Evolutionary conservation across 177 flowering plant species (phyloP).

Genomic region (Vitis hybrid): DNA sequence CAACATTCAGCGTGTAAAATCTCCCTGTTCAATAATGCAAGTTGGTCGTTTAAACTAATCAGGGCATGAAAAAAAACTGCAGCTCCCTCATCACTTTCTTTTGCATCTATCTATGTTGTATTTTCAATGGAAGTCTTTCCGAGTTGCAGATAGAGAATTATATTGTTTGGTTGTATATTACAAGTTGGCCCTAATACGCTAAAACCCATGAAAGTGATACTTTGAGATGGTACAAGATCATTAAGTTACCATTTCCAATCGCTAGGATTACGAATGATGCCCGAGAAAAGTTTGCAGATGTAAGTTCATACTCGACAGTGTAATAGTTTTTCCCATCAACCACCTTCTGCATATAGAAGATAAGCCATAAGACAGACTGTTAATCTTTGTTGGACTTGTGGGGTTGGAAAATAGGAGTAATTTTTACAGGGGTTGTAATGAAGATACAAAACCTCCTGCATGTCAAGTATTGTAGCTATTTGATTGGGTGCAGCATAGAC

Average conservation of each 20-base stretch:
- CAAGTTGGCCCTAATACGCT: neutral
- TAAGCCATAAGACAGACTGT: neutral
- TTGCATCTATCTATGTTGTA: no score
- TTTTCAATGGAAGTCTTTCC: no score
- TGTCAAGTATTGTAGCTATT: constrained; percentile 43
- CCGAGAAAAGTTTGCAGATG: constrained; percentile 59
- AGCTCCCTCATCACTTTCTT: neutral
- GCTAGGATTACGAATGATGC: constrained; percentile 73
- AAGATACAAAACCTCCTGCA: constrained; percentile 62
- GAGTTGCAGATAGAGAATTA: neutral
- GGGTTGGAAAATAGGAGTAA: neutral
- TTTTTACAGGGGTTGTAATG: neutral
- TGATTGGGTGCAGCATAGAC: constrained; percentile 76
- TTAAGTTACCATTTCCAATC: constrained; percentile 66
- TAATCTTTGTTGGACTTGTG: neutral
- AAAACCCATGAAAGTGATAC: neutral
- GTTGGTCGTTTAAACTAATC: neutral
- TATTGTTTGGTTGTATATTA: neutral
- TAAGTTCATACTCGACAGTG: constrained; percentile 71
- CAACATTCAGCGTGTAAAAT: constrained; percentile 77
- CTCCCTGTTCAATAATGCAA: constrained; percentile 47
- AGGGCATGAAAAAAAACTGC: neutral
- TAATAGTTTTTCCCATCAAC: constrained; percentile 75
- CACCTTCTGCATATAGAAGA: constrained; percentile 43
- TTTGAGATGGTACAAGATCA: neutral